A percentile compares a stretch with the other conserved stretches of the same genome.
Conservation (phyloP, 495 filamentous ascomycete species). For the Lasiosphaeriaceae sp. region DNA sequence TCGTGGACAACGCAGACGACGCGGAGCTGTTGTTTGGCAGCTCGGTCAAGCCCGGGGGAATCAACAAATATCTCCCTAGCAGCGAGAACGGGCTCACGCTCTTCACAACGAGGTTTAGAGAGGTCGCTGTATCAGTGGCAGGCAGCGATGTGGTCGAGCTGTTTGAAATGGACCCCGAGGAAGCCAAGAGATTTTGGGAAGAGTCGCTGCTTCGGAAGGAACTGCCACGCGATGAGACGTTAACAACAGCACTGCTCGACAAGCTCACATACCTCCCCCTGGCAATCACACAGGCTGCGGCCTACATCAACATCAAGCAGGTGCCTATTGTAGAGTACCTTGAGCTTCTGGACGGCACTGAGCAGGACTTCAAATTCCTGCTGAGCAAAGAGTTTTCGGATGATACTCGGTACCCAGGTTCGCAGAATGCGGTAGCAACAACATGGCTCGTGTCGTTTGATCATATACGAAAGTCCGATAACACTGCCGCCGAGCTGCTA, state of each 20-base stretch:
- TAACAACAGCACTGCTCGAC: conserved; percentile 21
- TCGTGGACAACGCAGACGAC: conserved; percentile 36
- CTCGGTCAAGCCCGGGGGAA: conserved; percentile 4
- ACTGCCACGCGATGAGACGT: conserved; percentile 1
- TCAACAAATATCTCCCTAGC: conserved; percentile 28
- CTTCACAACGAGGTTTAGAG: conserved; percentile 31
- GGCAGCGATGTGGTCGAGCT: conserved; percentile 23
- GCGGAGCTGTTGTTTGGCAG: conserved; percentile 12
- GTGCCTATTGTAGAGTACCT: conserved; percentile 42
- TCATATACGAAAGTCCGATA: conserved; percentile 34
- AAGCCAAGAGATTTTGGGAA: conserved; percentile 17
- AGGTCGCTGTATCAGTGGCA: conserved; percentile 24
- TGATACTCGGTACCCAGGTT: conserved; percentile 35
- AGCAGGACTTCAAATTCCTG: conserved; percentile 36
- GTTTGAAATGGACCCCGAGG: conserved; percentile 22
- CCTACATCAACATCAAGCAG: conserved; percentile 42
- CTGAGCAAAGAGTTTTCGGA: conserved; percentile 51
- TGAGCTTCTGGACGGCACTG: conserved; percentile 36
- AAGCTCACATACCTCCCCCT: conserved; percentile 41
- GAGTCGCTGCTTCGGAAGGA: conserved; percentile 16
- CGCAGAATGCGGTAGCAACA: conserved; percentile 47
- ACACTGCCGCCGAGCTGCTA: conserved; percentile 34
- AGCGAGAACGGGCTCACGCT: conserved; percentile 27
- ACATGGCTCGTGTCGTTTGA: conserved; percentile 53
- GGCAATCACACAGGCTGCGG: conserved; percentile 44